These are phyloP conservation scores for Wolfiporia cocos DNA, from an alignment of 1,284 basidiomycete species.

Conservation along the genomic window DNA sequence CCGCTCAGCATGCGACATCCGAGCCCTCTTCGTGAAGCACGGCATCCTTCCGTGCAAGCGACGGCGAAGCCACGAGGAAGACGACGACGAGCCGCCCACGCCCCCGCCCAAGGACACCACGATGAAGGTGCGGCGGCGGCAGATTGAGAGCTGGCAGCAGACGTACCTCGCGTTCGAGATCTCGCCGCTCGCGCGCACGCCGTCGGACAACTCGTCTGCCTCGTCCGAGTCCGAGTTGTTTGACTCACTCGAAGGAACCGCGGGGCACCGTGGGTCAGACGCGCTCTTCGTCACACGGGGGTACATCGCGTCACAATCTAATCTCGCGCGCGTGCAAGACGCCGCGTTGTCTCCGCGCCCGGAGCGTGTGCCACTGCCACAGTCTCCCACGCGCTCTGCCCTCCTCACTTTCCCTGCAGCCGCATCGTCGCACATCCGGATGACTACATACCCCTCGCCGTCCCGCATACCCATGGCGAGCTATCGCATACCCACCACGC, in stretches of 20 bases:
- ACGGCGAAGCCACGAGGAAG: no score
- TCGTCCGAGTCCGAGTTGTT: not conserved
- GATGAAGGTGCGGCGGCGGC: slow-evolving; percentile 1
- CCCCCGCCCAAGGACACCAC: slow-evolving; percentile 15
- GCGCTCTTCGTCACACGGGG: slow-evolving; percentile 13
- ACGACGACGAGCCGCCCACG: slow-evolving; percentile 13
- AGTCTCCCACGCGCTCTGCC: not conserved
- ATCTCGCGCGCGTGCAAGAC: slow-evolving; percentile 9
- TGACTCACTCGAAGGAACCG: not conserved
- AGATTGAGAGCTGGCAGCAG: slow-evolving; percentile 14
- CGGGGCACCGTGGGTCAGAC: not conserved
- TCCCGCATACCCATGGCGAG: slow-evolving; percentile 18
- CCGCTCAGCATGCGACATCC: no score
- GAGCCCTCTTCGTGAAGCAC: no score
- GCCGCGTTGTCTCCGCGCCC: slow-evolving; percentile 7
- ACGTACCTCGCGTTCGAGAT: slow-evolving; percentile 9
- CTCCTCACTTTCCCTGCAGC: no score
- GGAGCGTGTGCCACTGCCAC: not conserved
- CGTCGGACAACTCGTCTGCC: slow-evolving; percentile 10
- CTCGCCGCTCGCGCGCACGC: slow-evolving; percentile 10
- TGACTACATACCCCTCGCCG: slow-evolving; percentile 9
- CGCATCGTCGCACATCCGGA: no score
- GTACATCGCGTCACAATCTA: slow-evolving; percentile 11
- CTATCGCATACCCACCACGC: slow-evolving; percentile 8
- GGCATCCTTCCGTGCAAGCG: no score